Percentiles rank a stretch among this genome's conserved stretches.
Evolutionary conservation across 2,329 filamentous ascomycete genomes (phyloP).

Genomic region (Fusarium palustre): DNA sequence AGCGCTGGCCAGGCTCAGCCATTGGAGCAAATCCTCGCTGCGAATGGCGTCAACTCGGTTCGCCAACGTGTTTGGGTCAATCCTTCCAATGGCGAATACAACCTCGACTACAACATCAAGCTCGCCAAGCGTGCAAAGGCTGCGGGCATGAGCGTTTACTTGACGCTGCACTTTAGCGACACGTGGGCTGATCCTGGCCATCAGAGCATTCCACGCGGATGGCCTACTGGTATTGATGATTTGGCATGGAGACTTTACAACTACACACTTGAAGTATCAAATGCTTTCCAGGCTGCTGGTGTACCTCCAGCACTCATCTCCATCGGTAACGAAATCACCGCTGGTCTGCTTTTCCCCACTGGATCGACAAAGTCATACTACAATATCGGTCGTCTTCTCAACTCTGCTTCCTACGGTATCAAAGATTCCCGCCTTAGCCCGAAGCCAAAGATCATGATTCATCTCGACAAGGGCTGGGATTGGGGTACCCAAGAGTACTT

Average conservation of each 20-base stretch:
- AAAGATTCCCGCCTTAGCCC: conserved; percentile 69
- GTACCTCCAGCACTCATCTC: conserved; percentile 72
- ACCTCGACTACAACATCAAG: conserved; percentile 76
- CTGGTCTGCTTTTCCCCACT: conserved; percentile 72
- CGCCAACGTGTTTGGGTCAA: conserved; percentile 80
- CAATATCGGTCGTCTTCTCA: conserved; percentile 73
- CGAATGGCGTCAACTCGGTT: conserved; percentile 74
- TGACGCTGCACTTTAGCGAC: conserved; percentile 76
- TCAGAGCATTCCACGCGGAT: conserved; percentile 72
- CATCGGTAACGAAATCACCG: conserved; percentile 79
- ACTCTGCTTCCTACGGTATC: conserved; percentile 72
- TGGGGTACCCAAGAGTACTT: conserved; percentile 74
- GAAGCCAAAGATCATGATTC: conserved; percentile 77
- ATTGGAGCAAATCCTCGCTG: conserved; percentile 72
- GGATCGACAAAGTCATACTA: conserved; percentile 66
- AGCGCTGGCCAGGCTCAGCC: conserved; percentile 61
- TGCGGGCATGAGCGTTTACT: conserved; percentile 69
- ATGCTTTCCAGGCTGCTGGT: conserved; percentile 68
- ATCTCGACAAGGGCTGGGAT: conserved; percentile 81
- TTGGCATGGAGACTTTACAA: conserved; percentile 74
- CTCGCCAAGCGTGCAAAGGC: conserved; percentile 74
- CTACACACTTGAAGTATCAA: conserved; percentile 72
- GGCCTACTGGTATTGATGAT: conserved; percentile 69
- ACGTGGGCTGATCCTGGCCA: conserved; percentile 77
- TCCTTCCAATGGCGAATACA: conserved; percentile 71